These are phyloP conservation scores for Erigeron canadensis DNA, from an alignment of 129 eudicot genomes.

Conservation along the genomic window DNA sequence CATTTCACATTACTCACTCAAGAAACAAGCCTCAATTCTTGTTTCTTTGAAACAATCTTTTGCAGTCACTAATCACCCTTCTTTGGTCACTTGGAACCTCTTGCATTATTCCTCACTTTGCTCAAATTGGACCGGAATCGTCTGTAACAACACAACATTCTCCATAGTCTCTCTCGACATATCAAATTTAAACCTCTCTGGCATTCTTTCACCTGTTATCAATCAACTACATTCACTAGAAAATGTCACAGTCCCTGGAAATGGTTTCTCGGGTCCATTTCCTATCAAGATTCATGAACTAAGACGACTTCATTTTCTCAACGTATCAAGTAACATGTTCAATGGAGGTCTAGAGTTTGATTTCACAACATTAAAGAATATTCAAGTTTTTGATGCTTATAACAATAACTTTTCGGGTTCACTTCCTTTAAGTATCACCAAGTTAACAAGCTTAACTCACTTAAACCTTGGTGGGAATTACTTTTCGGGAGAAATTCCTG, in stretches of 20 bases:
- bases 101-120: conserved; percentile 44
- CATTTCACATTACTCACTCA: conserved; percentile 24
- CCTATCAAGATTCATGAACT: conserved; percentile 37
- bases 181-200: conserved; percentile 60
- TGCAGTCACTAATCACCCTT: conserved; percentile 33
- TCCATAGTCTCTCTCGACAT: conserved; percentile 45
- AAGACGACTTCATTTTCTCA: conserved; percentile 36
- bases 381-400: conserved; percentile 58
- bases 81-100: conserved; percentile 45
- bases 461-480: conserved; percentile 67
- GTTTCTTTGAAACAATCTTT: conserved; percentile 46
- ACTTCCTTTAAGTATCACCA: conserved; percentile 45
- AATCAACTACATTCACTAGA: conserved; percentile 41
- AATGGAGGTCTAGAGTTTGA: conserved; percentile 51
- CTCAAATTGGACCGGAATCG: conserved; percentile 51
- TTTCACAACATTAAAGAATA: conserved; percentile 27
- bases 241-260: conserved; percentile 42
- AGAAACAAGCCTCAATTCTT: conserved; percentile 48
- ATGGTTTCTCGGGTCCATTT: conserved; percentile 50
- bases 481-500: conserved; percentile 64
- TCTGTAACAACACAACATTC: conserved; percentile 36
- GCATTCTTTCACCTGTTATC: conserved; percentile 47
- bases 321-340: conserved; percentile 61
- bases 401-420: conserved; percentile 57
- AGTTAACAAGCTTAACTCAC: conserved; percentile 35